Base-by-base conservation (phyloP, 306 rosid species). In the Sphenostylis stenocarpa region DNA sequence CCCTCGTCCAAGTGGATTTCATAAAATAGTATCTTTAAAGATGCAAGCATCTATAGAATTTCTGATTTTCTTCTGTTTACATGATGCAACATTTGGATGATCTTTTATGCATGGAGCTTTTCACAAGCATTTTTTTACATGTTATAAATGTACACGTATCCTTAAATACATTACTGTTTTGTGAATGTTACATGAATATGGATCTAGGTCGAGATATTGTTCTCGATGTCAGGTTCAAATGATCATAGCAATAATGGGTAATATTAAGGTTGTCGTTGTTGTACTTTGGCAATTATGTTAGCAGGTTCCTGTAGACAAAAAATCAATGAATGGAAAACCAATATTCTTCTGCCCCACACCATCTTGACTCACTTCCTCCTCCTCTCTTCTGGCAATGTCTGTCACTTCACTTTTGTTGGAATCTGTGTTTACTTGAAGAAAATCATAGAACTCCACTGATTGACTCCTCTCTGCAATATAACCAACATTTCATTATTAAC, bases 361-460 rank as follows among this genome's bases (percentile, higher is more conserved):
- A 26, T 80, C 83, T 73, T 88, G 92, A 80, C 89, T 81, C 4
- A 90, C 97, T 78, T 93, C 97, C 44, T 93, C 96, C 2, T 89
- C 97, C 1, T 89, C 97, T 82, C 82, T 87, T 83, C 82, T 87
- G n/a, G 86, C 68, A 60, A 76, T 82, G 75, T 93, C 88, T 20
- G 82, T 93, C 77, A 90, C 94, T 77, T 90, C 96, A 41, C 97
- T 93, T 76, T 85, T 85, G 21, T 86, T 88, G 2, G 94, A 90
- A 57, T 87, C 92, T 0, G 94, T 80, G 28, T 93, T 93, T 49
- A 93, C 86, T 75, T 84, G 91, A 51, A 93, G 96, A 79, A 93
- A 93, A 83, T 93, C 89, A 44, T 92, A 92, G 75, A 92, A 90
- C 87, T 90, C 91, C 10, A 85, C 53, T 88, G 93, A 82, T 92